A percentile compares a stretch with the other conserved stretches of the same genome.
These are phyloP conservation scores for Metarhizium humberi DNA, from an alignment of 2,329 filamentous ascomycete species.

Conservation along the genomic window DNA sequence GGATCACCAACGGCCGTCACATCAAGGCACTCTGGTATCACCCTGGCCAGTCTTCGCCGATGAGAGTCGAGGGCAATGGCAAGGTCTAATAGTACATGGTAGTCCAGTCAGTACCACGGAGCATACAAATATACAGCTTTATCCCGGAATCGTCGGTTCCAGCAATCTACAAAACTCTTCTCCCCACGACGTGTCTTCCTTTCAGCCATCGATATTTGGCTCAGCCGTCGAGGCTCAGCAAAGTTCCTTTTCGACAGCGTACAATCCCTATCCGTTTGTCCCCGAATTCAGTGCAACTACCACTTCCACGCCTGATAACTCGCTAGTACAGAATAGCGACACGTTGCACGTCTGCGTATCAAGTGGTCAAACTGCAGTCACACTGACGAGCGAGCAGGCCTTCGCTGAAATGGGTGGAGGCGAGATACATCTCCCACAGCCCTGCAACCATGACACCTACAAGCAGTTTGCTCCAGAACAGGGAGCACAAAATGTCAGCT, in stretches of 20 bases:
- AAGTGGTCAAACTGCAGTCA: not conserved
- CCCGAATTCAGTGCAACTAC: not conserved
- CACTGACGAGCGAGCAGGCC: not conserved
- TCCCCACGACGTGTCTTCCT: not conserved
- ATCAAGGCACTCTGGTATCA: not conserved
- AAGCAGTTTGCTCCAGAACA: not conserved
- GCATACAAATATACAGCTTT: not conserved
- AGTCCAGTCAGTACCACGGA: not conserved
- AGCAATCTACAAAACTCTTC: not conserved
- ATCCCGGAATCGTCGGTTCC: not conserved
- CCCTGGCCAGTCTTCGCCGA: not conserved
- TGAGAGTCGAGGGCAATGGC: not conserved
- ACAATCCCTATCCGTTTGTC: not conserved
- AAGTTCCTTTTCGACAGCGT: not conserved
- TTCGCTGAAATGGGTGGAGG: constrained; percentile 3
- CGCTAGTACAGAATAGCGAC: not conserved
- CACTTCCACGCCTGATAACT: not conserved
- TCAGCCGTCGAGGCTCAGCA: not conserved
- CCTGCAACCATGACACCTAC: not conserved
- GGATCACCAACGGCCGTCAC: not conserved
- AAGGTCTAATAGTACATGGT: not conserved
- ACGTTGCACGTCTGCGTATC: not conserved
- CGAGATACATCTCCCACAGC: not conserved
- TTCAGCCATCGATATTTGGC: not conserved
- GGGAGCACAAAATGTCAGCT: not conserved